Conservation (phyloP, 139 green algal genomes). For the Volvox reticuliferus region DNA sequence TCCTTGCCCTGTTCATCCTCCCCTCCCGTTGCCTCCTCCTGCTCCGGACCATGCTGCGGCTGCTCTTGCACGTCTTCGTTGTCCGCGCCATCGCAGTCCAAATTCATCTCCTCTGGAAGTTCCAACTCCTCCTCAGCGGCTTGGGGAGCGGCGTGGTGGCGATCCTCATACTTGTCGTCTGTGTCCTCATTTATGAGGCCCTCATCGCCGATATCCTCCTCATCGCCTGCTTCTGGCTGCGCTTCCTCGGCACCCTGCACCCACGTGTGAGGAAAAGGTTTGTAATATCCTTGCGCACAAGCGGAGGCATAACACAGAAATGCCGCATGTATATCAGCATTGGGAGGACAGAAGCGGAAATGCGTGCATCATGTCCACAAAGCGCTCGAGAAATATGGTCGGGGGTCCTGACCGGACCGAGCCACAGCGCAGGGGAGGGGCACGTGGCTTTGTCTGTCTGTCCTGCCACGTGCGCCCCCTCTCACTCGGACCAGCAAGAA, state of each 20-base stretch:
- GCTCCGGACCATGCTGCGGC: conserved; percentile 6
- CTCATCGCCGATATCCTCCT: conserved; percentile 66
- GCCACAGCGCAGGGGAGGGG: too few species aligned
- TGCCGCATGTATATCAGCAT: too few species aligned
- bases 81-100: conserved; percentile 75
- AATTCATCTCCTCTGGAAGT: conserved; percentile 87
- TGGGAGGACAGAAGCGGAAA: too few species aligned
- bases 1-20: conserved; percentile 33
- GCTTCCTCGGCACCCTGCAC: conserved; percentile 49
- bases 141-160: conserved; percentile 58
- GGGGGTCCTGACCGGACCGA: too few species aligned
- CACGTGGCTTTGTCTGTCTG: too few species aligned
- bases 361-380: neutral
- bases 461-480: too few species aligned
- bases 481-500: too few species aligned
- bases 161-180: conserved; percentile 57
- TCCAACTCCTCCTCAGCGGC: conserved; percentile 78
- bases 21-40: conserved; percentile 49
- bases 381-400: too few species aligned
- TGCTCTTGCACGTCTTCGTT: conserved; percentile 50
- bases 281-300: too few species aligned
- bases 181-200: conserved; percentile 59
- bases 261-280: too few species aligned
- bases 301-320: too few species aligned
- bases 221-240: conserved; percentile 43